Percentiles rank a stretch among this genome's conserved stretches.
Conservation (phyloP, 306 rosid species). For the Cicer judaicum region DNA sequence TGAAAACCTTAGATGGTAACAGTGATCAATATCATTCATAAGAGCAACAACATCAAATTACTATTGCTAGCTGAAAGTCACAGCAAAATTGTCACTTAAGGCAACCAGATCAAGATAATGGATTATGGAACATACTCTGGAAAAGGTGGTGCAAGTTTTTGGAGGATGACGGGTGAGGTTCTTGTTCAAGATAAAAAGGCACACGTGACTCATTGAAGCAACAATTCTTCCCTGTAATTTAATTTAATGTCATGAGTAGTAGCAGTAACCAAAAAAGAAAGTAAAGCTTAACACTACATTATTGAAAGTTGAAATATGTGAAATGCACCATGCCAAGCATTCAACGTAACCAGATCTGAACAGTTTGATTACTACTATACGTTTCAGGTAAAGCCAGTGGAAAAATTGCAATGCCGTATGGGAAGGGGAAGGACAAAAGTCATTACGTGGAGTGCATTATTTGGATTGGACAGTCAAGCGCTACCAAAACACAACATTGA, state of each 20-base stretch:
- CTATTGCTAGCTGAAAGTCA: constrained; percentile 11
- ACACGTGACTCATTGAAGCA: constrained; percentile 89
- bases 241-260: constrained; percentile 42
- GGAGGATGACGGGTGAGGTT: constrained; percentile 88
- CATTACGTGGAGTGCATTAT: constrained; percentile 1
- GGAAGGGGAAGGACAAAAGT: constrained; percentile 25
- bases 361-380: constrained; percentile 20
- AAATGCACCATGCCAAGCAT: constrained; percentile 18
- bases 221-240: constrained; percentile 81
- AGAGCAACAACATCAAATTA: constrained; percentile 27
- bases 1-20: constrained; percentile 8
- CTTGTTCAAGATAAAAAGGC: constrained; percentile 75
- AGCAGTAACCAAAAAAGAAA: constrained; percentile 19
- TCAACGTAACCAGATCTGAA: constrained; percentile 13
- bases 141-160: constrained; percentile 89
- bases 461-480: constrained; percentile 23
- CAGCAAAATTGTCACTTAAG: constrained; percentile 30
- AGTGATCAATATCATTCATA: constrained; percentile 14
- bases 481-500: constrained; percentile 10
- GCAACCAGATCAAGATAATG: constrained; percentile 36
- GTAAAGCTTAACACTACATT: constrained; percentile 15
- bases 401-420: constrained; percentile 17
- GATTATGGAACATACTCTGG: constrained; percentile 71
- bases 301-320: constrained; percentile 11
- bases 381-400: constrained; percentile 26